Base-by-base conservation (phyloP, 2,329 filamentous ascomycete species). In the Septoria petroselini region DNA sequence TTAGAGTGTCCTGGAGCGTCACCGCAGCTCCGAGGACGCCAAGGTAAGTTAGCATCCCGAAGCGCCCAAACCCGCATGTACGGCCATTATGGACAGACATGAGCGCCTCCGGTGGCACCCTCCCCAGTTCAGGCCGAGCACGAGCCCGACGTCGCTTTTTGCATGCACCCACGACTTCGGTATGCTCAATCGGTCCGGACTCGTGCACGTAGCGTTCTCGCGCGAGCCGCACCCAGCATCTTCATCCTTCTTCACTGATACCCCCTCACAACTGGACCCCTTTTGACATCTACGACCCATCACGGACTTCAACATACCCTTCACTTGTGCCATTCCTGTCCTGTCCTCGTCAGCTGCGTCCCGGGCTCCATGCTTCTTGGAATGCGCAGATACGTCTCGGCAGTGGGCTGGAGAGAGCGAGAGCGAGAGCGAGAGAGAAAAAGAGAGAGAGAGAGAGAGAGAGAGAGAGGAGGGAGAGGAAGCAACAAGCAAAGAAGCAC, bases 221-320 rank as follows among this genome's bases (percentile, higher is more conserved):
- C 31, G 40, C 33, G 33, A 45, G 29, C 48, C 42, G 12, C 54
- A 40, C 35, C 35, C n/a, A n/a, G 25, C 40, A 39, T 48, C 23
- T 27, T 27, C 39, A 46, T n/a, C 46, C 33, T 43, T 48, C 44
- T 50, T 44, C 37, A 48, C 51, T 35, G 52, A 54, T 54, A 54
- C 52, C 48, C 41, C 49, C 30, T n/a, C 48, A 39, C 19, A 42
- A 43, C 48, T 49, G 58, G 56, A 50, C 55, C 52, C 57, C 58
- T 54, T 60, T 60, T 53, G 58, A 59, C 58, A 53, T 53, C 50
- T 30, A 58, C 53, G 53, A 55, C 47, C 41, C 50, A 48, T 51
- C 47, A 51, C 50, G 52, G 47, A 45, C 52, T 48, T 54, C 52
- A 40, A 54, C 52, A 50, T 41, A 21, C 44, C n/a, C 34, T 33